Evolutionary conservation across 177 flowering plant genomes (phyloP), one percentile per base, ranked within the genome.

Genomic region (Tripterygium wilfordii): DNA sequence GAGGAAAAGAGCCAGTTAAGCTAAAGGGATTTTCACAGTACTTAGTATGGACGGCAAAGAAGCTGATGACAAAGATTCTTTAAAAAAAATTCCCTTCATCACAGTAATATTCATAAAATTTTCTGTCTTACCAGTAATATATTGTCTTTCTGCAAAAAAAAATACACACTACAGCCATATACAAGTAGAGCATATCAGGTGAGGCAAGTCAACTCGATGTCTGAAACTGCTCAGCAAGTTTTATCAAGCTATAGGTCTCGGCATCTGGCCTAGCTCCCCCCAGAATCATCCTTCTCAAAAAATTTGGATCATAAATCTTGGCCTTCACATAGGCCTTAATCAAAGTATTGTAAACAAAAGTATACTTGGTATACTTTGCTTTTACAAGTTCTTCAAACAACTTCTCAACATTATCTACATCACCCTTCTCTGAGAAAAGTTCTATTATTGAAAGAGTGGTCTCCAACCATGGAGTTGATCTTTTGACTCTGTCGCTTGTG

Each of bases 181-280:
- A n/a, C n/a, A n/a, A n/a, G n/a, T n/a, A n/a, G 18, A 39, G 8
- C 9, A 1, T 10, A 37, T 37, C 16, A 6, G 15, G n/a, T 15
- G 10, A 17, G n/a, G 41, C n/a, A 6, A 37, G n/a, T 17, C 16
- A 37, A 37, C n/a, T n/a, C n/a, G n/a, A n/a, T 1, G 55, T 39
- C 38, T 40, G 66, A 58, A 76, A 82, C 67, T 79, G 85, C 46
- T 92, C 97, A 2, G 59, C 43, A 58, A 86, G 80, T 67, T 80
- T 86, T 26, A 89, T 47, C 45, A 92, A 65, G 68, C 94, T 77
- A 49, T 92, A 92, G 23, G 97, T 82, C 64, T 92, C 96, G 12
- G 85, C 58, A 72, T 92, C 98, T 33, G 97, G 98, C 72, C 85
- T 75, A 26, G 85, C 81, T 22, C 98, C 97, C 48, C 81, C 88